Base-by-base conservation (phyloP, 352 stramenopile species). In the Globisporangium mamillatum region DNA sequence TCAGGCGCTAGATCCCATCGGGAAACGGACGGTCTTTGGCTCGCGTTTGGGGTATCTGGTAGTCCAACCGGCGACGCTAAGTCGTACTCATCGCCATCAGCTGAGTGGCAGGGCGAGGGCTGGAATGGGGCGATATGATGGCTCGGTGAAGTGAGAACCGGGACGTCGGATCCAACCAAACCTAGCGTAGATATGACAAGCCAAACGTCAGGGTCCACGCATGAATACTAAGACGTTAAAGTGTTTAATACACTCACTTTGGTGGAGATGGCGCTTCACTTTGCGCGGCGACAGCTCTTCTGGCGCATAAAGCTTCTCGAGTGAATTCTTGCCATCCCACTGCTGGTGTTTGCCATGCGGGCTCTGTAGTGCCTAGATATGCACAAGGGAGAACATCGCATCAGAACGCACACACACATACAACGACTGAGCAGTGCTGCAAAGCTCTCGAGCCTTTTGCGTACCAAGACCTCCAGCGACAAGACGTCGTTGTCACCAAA, bases 61-160 rank as follows among this genome's bases (percentile, higher is more conserved):
- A 92, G 67, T 20, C 76, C 74, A 29, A 91, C 72, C 2, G 86
- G 86, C 0, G 86, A 94, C n/a, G 79, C 78, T 32, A 92, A 72
- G 57, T 87, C 86, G 63, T 84, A 84, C 60, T 92, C 82, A 24
- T 80, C 75, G 0, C 80, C 80, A 57, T 72, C 62, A 24, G 67
- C 67, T 1, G 75, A 70, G n/a, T 80, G 63, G 6, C 63, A 65
- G 2, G 77, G 75, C 0, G 78, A 87, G 1, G 67, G 65, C 12
- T 76, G 69, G 53, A 88, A 91, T 0, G 69, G 74, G 2, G 72
- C 52, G 38, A 72, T 60, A 55, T 82, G 76, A 25, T 80, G 64
- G 27, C 72, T 81, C 41, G 84, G 79, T 1, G 82, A 88, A 29
- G 71, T 75, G 44, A 90, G 71, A 44, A 84, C 75, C 4, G 36